Base-by-base conservation (phyloP, 345 rosid genomes). In the Murraya paniculata region DNA sequence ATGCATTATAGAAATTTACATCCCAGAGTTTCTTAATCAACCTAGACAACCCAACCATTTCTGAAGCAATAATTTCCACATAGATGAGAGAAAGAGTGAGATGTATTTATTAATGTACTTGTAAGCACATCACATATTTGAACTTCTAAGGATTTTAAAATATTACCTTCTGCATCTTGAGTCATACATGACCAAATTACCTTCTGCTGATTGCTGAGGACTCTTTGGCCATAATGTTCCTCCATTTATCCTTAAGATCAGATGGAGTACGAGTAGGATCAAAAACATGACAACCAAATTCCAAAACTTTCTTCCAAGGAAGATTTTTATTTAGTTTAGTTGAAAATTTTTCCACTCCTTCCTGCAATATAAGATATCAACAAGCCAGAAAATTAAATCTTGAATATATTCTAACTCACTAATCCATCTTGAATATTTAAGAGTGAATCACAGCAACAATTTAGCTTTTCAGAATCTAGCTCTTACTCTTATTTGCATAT, bases 191-290 rank as follows among this genome's bases (percentile, higher is more conserved):
- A 58, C 30, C 68, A 67, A 28, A n/a, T 53, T 16, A 79, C 48
- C 73, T 67, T 35, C 71, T 38, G 60, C 50, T n/a, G 1, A 19
- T 24, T 27, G 53, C 60, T 39, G 73, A 59, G 39, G 62, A 75
- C 53, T 78, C 82, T 71, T 79, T 66, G 45, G 77, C 81, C 74
- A 22, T 48, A 39, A 86, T 82, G 73, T 79, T 86, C 85, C 88
- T 90, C 97, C 97, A 93, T 77, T 93, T 95, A 78, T 92, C 94
- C 82, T 90, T 92, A 39, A 95, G 97, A 82, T 91, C 98, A 66
- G 77, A 21, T 0, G 98, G 92, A 36, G 83, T 85, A 48, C 97
- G 93, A 53, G 86, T 87, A 61, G 71, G 45, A 39, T 91, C 66
- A 57, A 93, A 95, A 75, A 90, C 87, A 30, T 77, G 81, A 10